phyloP scores from a whole-genome alignment of 306 rosid species.

The Canavalia gladiata region DNA sequence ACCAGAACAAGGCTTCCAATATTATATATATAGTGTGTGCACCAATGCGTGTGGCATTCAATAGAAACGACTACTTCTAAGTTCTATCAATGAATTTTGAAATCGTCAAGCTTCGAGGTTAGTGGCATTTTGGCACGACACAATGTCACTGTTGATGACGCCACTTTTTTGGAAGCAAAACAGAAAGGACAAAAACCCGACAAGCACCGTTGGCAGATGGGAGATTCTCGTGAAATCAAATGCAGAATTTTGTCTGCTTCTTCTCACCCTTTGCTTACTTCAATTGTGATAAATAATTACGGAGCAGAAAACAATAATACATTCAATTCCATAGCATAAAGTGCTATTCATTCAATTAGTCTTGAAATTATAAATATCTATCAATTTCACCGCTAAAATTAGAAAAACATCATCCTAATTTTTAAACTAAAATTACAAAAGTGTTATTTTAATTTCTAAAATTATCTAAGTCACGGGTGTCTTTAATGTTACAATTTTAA shows the following conservation, averaged over 20 bases:
- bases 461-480: no score
- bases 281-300: neutral
- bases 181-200: neutral
- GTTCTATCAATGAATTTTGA: neutral
- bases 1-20: neutral
- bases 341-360: no score
- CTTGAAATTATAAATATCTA: no score
- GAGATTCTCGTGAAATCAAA: neutral
- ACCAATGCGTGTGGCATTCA: neutral
- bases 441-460: no score
- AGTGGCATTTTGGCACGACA: no score
- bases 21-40: neutral
- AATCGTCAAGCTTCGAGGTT: neutral
- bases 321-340: no score
- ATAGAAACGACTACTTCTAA: neutral
- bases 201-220: neutral
- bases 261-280: neutral
- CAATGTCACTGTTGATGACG: neutral
- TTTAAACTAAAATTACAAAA: no score
- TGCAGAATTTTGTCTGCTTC: constrained; percentile 11
- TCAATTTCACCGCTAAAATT: no score
- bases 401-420: no score
- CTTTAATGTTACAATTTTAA: no score
- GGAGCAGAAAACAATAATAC: no score
- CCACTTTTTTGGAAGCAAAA: neutral